phyloP scores from a whole-genome alignment of 2,329 filamentous ascomycete species.

The Penicillium concentricum region DNA sequence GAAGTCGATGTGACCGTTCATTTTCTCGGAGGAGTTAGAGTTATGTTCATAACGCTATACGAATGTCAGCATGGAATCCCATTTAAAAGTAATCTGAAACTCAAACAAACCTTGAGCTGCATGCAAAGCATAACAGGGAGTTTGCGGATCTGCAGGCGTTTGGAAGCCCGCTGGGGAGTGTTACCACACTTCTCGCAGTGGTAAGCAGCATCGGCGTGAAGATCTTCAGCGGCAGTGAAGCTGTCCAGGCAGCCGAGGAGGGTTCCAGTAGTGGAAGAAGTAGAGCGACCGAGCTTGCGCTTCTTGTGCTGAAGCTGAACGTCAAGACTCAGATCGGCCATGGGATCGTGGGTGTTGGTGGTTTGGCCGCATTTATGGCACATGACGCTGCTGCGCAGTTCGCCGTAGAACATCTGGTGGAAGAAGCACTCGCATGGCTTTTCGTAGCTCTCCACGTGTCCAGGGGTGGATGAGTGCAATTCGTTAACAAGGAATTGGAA shows the following conservation, averaged over 20 bases:
- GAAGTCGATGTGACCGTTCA: conserved; percentile 82
- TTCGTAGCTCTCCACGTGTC: conserved; percentile 59
- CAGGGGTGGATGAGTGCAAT: conserved; percentile 75
- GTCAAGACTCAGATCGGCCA: conserved; percentile 85
- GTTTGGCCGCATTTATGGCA: conserved; percentile 83
- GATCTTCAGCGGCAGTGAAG: conserved; percentile 80
- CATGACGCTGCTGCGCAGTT: conserved; percentile 84
- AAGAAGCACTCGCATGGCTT: conserved; percentile 79
- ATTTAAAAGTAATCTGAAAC: not conserved
- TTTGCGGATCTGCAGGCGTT: conserved; percentile 79
- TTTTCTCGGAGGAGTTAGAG: conserved; percentile 75
- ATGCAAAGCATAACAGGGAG: conserved; percentile 87
- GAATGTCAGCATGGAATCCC: conserved; percentile 8
- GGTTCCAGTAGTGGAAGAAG: conserved; percentile 49
- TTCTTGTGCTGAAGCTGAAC: conserved; percentile 70
- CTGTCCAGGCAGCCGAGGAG: conserved; percentile 78
- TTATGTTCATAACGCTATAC: conserved; percentile 70
- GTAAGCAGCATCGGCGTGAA: conserved; percentile 69
- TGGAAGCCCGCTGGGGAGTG: conserved; percentile 71
- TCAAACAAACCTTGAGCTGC: conserved; percentile 73
- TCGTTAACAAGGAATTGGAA: conserved; percentile 94
- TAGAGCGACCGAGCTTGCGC: conserved; percentile 43
- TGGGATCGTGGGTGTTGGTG: conserved; percentile 80
- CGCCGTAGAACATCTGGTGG: conserved; percentile 91
- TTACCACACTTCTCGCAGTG: conserved; percentile 77